Evolutionary conservation across 306 rosid species (phyloP), one percentile per base, ranked within the genome.

Genomic region (Cucumis melo): DNA sequence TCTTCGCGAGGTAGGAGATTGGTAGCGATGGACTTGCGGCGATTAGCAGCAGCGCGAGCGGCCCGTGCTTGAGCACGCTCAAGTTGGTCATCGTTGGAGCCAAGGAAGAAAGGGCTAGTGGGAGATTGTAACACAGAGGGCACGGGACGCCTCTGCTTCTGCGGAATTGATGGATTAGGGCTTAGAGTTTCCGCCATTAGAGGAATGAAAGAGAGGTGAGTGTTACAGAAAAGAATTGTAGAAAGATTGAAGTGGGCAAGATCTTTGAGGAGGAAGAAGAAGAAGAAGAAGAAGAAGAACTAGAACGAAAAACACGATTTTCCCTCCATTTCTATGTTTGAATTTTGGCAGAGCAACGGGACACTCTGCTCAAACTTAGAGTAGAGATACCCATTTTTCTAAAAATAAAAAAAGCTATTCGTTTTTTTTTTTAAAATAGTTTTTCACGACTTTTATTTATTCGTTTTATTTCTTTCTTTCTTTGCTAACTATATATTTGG

Each of bases 21-120:
- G 11, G 78, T 77, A 0, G 84, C 78, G 20, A 84, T 46, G 65
- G 87, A 80, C 78, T 81, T 88, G 50, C 97, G 91, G 32, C 97
- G 96, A 78, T 84, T 85, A 5, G 93, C 91, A 1, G 96, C 96
- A 4, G 99, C 93, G n/a, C 93, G 97, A 2, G 93, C 95, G 0
- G 97, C 96, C 15, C 97, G 93, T 21, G 96, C 96, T 85, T 92
- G 93, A 55, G 89, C 93, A 7, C 99, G 96, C 74, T 92, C 96
- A 60, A 85, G 95, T 84, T 90, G 79, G 80, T 94, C 99, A 53
- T 94, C 89, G 50, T 94, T 94, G 87, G 97, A 90, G 81, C 93
- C 93, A 42, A 94, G 67, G 82, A 89, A 58, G 80, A 94, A 92
- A 48, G 96, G 95, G 80, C 91, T 88, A 10, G 92, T 92, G 0